These are phyloP conservation scores for Coemansia biformis DNA, from an alignment of 192 early-diverging fungal species.

Conservation along the genomic window DNA sequence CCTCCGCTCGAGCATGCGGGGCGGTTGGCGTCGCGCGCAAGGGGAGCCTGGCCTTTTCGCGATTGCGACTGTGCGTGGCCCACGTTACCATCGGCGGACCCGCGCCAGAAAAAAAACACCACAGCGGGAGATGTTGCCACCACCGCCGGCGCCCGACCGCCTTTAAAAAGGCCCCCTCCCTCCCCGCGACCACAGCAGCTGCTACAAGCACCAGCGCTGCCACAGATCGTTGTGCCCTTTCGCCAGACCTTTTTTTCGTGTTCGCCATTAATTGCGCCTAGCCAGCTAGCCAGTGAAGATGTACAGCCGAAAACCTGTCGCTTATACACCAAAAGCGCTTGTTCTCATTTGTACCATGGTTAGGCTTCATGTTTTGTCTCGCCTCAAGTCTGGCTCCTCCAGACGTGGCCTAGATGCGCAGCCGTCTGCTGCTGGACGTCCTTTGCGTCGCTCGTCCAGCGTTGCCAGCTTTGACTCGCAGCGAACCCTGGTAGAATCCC, in stretches of 20 bases:
- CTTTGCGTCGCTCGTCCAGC: constrained; percentile 6
- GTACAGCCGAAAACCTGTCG: constrained; percentile 1
- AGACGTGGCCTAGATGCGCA: too few relatives aligned
- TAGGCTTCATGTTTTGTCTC: constrained; percentile 9
- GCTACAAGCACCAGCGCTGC: too few relatives aligned
- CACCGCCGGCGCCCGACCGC: too few relatives aligned
- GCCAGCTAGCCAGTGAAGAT: too few relatives aligned
- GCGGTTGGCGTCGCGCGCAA: too few relatives aligned
- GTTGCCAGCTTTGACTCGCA: constrained; percentile 20
- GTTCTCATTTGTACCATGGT: neutral
- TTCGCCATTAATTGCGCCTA: too few relatives aligned
- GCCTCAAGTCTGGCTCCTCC: constrained; percentile 13
- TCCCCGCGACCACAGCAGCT: too few relatives aligned
- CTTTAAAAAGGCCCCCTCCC: too few relatives aligned
- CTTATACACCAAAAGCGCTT: neutral
- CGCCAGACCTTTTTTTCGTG: neutral
- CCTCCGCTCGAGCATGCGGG: too few relatives aligned
- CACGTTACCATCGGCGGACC: constrained; percentile 3
- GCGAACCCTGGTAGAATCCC: constrained; percentile 23
- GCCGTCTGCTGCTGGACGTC: neutral
- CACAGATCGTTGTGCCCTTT: too few relatives aligned
- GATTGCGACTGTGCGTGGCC: neutral
- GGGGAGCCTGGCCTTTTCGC: too few relatives aligned
- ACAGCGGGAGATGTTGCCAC: too few relatives aligned
- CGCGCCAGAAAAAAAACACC: constrained; percentile 13